Evolutionary conservation across 768 basidiomycete genomes (phyloP).

Genomic region (Auricularia sp.): DNA sequence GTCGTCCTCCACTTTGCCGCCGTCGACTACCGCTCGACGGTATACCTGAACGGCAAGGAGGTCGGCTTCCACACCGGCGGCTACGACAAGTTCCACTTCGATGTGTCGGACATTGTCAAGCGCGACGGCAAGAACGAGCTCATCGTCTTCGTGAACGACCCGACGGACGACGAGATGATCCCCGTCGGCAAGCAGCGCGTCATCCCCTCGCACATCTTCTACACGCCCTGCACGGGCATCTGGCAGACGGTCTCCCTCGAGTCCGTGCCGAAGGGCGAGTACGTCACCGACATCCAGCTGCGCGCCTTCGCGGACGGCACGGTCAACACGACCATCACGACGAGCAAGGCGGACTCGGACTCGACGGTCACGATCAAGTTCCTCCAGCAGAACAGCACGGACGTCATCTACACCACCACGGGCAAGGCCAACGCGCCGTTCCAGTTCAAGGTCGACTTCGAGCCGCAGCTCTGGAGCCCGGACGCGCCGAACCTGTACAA

Average conservation of each 20-base stretch:
- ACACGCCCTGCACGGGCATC: neutral
- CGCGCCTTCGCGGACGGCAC: neutral
- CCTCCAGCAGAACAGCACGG: neutral
- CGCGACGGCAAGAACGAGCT: neutral
- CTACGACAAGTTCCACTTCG: constrained; percentile 3
- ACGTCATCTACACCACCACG: neutral
- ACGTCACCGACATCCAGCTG: constrained; percentile 1
- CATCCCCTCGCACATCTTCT: neutral
- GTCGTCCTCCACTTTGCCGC: constrained; percentile 1
- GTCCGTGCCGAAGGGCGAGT: constrained; percentile 1
- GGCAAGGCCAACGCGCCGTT: neutral
- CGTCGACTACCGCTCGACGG: constrained; percentile 1
- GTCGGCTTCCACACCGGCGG: neutral
- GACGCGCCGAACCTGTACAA: constrained; percentile 1
- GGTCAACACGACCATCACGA: neutral
- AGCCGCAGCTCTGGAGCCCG: neutral
- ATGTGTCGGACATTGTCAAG: neutral
- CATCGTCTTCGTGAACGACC: neutral
- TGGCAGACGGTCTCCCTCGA: constrained; percentile 1
- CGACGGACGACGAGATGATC: neutral
- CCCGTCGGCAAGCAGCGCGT: constrained; percentile 1
- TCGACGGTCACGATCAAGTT: neutral
- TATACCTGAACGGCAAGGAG: neutral
- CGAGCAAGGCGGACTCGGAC: neutral
- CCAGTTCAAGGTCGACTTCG: constrained; percentile 1